These are phyloP conservation scores for Fusarium miscanthi DNA, from an alignment of 2,329 filamentous ascomycete genomes.

Conservation along the genomic window DNA sequence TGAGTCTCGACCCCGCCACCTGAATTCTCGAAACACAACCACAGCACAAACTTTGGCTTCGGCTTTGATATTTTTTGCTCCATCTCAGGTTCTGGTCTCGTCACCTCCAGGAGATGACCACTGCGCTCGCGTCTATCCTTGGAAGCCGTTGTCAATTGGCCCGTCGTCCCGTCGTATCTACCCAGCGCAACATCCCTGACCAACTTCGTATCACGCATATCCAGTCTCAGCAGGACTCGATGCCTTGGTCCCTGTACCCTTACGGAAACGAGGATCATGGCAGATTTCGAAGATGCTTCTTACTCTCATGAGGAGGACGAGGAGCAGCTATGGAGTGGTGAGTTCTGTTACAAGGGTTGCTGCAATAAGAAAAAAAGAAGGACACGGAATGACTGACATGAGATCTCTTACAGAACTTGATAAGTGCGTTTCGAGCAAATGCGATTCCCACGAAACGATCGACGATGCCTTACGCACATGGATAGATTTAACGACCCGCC, in stretches of 20 bases:
- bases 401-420: slow-evolving; percentile 56
- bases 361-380: neutral
- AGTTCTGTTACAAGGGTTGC: slow-evolving; percentile 28
- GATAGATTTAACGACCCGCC: slow-evolving; percentile 79
- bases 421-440: slow-evolving; percentile 58
- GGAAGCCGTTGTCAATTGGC: slow-evolving; percentile 37
- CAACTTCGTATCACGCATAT: slow-evolving; percentile 15
- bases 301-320: slow-evolving; percentile 81
- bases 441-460: slow-evolving; percentile 68
- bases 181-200: slow-evolving; percentile 13
- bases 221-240: slow-evolving; percentile 45
- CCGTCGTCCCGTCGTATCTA: slow-evolving; percentile 25
- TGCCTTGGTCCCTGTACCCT: slow-evolving; percentile 49
- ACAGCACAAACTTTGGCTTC: slow-evolving; percentile 21
- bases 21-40: slow-evolving; percentile 36
- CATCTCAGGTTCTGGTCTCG: slow-evolving; percentile 4
- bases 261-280: slow-evolving; percentile 57
- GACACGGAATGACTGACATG: slow-evolving; percentile 24
- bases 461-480: slow-evolving; percentile 89
- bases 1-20: slow-evolving; percentile 44
- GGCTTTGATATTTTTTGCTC: slow-evolving; percentile 13
- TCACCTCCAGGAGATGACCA: slow-evolving; percentile 39
- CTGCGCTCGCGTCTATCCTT: slow-evolving; percentile 16
- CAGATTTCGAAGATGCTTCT: slow-evolving; percentile 70
- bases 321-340: slow-evolving; percentile 91